phyloP scores from a whole-genome alignment of 768 basidiomycete species.

The Lentinus tigrinus region DNA sequence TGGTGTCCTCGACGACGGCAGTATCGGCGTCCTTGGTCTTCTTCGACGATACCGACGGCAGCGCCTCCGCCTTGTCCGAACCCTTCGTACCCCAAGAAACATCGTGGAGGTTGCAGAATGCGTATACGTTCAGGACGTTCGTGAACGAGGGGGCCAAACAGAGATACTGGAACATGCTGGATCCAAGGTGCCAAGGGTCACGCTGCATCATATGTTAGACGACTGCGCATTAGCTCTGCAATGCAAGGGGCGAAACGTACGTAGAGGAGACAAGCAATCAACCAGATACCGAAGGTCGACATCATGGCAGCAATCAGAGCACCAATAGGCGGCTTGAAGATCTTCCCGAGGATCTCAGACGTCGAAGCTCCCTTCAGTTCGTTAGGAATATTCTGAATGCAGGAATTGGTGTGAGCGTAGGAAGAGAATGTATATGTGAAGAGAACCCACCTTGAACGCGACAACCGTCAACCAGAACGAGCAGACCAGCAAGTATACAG shows the following conservation, averaged over 20 bases:
- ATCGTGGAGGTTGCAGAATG: constrained; percentile 95
- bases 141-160: constrained; percentile 91
- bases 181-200: constrained; percentile 98
- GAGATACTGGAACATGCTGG: constrained; percentile 89
- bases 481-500: constrained; percentile 83
- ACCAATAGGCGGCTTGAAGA: constrained; percentile 77
- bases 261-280: constrained; percentile 81
- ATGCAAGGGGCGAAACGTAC: constrained; percentile 50
- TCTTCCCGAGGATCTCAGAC: constrained; percentile 49
- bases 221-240: neutral
- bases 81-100: constrained; percentile 96
- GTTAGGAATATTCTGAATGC: constrained; percentile 52
- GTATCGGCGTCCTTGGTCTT: constrained; percentile 73
- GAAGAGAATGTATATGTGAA: neutral
- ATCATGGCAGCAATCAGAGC: constrained; percentile 83
- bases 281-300: constrained; percentile 89
- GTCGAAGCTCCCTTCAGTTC: constrained; percentile 48
- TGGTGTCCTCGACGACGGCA: constrained; percentile 83
- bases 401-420: neutral
- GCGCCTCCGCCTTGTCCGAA: constrained; percentile 88
- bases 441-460: constrained; percentile 64
- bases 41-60: constrained; percentile 86
- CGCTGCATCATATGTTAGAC: constrained; percentile 46
- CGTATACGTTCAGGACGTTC: constrained; percentile 94
- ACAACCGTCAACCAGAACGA: constrained; percentile 81